Evolutionary conservation across 2,329 filamentous ascomycete genomes (phyloP).

Genomic region (Metarhizium guizhouense): DNA sequence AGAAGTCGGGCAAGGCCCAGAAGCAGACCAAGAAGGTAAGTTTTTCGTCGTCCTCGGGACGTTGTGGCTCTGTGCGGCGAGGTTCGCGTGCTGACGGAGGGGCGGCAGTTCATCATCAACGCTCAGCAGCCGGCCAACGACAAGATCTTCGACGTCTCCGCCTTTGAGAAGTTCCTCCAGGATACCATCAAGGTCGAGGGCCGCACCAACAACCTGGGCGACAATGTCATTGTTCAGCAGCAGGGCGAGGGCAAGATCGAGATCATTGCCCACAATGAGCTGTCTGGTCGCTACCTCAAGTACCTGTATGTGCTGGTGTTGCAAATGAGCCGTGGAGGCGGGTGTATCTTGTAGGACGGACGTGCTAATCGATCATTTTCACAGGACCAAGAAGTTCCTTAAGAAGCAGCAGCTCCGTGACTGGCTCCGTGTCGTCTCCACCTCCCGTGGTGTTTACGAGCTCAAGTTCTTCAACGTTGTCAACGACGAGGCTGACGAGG

Average conservation of each 20-base stretch:
- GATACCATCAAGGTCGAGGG: constrained; percentile 99
- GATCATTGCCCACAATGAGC: constrained; percentile 93
- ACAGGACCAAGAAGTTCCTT: constrained; percentile 99
- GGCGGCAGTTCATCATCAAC: constrained; percentile 89
- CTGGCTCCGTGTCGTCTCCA: constrained; percentile 98
- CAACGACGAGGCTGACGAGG: constrained; percentile 94
- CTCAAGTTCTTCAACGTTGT: constrained; percentile 99
- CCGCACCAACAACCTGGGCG: constrained; percentile 95
- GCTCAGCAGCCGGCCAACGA: constrained; percentile 95
- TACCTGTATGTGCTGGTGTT: constrained; percentile 66
- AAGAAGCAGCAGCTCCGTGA: constrained; percentile 99
- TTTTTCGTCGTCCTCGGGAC: background rate
- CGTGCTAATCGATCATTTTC: background rate
- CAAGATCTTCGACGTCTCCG: constrained; percentile 99
- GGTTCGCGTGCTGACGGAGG: background rate
- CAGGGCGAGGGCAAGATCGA: constrained; percentile 95
- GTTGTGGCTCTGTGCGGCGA: no score
- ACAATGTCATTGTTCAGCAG: constrained; percentile 83
- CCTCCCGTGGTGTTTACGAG: constrained; percentile 97
- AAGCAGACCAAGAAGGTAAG: constrained; percentile 81
- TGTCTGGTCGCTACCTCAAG: constrained; percentile 98
- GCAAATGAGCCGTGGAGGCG: no score
- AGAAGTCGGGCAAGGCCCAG: constrained; percentile 61
- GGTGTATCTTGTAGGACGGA: background rate
- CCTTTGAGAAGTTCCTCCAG: constrained; percentile 99